Evolutionary conservation across 176 grass and related monocot species (phyloP), one percentile per base, ranked within the genome.

Genomic region (Aegilops tauschii): DNA sequence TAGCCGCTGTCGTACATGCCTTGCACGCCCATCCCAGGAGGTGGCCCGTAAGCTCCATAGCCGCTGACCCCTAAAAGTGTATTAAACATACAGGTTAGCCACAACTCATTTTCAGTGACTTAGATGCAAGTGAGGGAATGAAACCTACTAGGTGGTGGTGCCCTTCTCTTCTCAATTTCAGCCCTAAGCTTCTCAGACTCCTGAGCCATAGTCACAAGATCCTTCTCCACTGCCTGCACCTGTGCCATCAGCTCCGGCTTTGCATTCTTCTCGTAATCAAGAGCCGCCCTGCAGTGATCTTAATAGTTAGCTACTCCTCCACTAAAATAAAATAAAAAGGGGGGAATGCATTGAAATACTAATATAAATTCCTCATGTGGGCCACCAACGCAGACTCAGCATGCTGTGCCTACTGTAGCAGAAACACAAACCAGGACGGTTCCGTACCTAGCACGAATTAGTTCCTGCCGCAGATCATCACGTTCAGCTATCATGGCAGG

Each of bases 121-220:
- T 62, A 8, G 8, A 82, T 54, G 37, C 18, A 30, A 65, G 71
- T n/a, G 27, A 52, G 25, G 56, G 52, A 61, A 47, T 34, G 29
- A 77, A 58, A 78, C 56, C 65, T 89, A 94, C 89, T 77, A 69
- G 83, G 78, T 54, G 50, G 16, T 54, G 5, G 50, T 58, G 65
- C 65, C 66, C 39, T 89, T 85, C 87, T 89, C 81, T 85, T 94
- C 23, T 89, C 87, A 76, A 92, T 49, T 35, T 94, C 87, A 64
- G 90, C 81, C 77, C 92, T 94, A 27, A 94, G 89, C 78, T 80
- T 92, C 87, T 94, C 90, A 39, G 88, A 73, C 20, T 92, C 92
- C 44, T 89, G 90, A 79, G 92, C 89, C 89, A 91, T 89, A 47
- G 84, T 73, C 18, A 94, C 86, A 29, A 94, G 89, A 91, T 94